A percentile compares a stretch with the other conserved stretches of the same genome.
These are phyloP conservation scores for Alternaria brassicicola DNA, from an alignment of 2,329 filamentous ascomycete genomes.

Conservation along the genomic window DNA sequence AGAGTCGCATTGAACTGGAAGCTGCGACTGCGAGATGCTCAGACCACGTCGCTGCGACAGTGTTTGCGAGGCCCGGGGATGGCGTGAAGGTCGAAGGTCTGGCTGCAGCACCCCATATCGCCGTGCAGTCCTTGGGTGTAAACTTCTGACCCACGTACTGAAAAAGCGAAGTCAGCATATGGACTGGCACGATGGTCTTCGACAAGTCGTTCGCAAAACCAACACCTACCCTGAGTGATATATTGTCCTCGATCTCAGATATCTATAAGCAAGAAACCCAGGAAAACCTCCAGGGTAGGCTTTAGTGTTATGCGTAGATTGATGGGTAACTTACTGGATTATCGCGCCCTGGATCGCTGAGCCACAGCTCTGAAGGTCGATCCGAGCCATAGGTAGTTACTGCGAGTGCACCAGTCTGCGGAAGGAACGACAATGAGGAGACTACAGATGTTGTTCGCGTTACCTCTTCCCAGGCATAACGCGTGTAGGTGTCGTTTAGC, in stretches of 20 bases:
- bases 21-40: constrained; percentile 45
- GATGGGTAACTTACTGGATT: constrained; percentile 18
- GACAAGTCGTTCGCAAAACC: neutral
- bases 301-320: neutral
- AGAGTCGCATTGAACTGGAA: constrained; percentile 32
- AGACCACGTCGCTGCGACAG: constrained; percentile 24
- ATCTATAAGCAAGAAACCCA: neutral
- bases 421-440: constrained; percentile 40
- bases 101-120: constrained; percentile 38
- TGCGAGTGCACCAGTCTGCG: constrained; percentile 36
- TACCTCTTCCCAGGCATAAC: constrained; percentile 29
- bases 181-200: neutral
- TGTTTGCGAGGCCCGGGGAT: constrained; percentile 15
- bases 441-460: constrained; percentile 34
- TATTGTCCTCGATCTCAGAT: neutral
- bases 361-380: constrained; percentile 33
- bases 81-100: constrained; percentile 25
- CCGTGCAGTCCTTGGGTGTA: constrained; percentile 29
- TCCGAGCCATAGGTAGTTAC: constrained; percentile 40
- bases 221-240: neutral
- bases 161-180: neutral
- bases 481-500: constrained; percentile 22
- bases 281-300: neutral
- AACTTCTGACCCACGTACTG: constrained; percentile 36
- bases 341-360: constrained; percentile 35